Evolutionary conservation across 2,329 filamentous ascomycete genomes (phyloP).

Genomic region (Alternaria postmessia): DNA sequence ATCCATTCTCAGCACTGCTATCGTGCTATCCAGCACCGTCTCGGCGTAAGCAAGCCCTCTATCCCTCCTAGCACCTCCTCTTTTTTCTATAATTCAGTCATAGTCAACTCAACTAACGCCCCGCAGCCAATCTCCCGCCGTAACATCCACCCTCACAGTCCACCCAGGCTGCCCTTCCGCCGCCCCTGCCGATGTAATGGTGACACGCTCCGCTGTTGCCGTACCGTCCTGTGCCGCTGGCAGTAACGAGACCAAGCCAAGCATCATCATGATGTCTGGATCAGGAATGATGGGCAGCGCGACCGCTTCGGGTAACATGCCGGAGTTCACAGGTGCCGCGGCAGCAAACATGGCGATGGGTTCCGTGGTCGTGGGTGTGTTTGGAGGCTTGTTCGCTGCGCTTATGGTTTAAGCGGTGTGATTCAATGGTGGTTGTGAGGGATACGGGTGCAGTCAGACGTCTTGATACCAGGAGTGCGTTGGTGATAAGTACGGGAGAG

Average conservation of each 20-base stretch:
- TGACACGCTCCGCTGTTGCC: constrained; percentile 24
- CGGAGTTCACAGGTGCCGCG: constrained; percentile 10
- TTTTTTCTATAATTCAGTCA: neutral
- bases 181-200: constrained; percentile 24
- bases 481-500: neutral
- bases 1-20: neutral
- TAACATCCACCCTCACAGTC: constrained; percentile 26
- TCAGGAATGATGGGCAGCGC: constrained; percentile 10
- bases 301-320: neutral
- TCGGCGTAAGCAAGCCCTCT: constrained; percentile 8
- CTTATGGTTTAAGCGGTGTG: neutral
- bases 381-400: neutral
- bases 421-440: neutral
- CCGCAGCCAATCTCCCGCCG: constrained; percentile 8
- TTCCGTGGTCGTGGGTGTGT: neutral
- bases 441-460: rapidly evolving
- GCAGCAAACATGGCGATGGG: neutral
- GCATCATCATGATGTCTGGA: constrained; percentile 25
- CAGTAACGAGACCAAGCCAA: constrained; percentile 29
- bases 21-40: constrained; percentile 7
- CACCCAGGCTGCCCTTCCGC: constrained; percentile 25
- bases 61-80: neutral
- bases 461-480: neutral
- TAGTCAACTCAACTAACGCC: neutral
- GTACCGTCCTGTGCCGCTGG: constrained; percentile 27